These are phyloP conservation scores for Neurospora sp. DNA, from an alignment of 495 filamentous ascomycete species.

Conservation along the genomic window DNA sequence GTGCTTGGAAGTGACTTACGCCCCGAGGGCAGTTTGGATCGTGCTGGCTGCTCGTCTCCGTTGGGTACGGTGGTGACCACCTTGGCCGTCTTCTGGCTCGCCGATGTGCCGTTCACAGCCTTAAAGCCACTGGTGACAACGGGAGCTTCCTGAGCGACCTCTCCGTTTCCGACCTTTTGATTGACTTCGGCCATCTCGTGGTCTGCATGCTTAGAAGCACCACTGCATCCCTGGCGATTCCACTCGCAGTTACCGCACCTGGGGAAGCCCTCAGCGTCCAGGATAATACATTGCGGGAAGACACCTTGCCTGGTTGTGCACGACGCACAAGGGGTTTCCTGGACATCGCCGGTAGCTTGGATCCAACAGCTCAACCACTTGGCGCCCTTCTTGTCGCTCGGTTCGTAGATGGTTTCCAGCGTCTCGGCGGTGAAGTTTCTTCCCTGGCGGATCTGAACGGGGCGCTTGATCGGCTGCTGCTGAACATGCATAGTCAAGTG, in stretches of 20 bases:
- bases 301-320: conserved; percentile 15
- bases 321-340: conserved; percentile 12
- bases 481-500: conserved; percentile 6
- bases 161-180: background rate
- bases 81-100: background rate
- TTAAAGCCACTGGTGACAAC: conserved; percentile 15
- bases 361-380: conserved; percentile 24
- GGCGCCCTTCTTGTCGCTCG: conserved; percentile 15
- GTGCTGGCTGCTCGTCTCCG: background rate
- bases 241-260: conserved; percentile 29
- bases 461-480: conserved; percentile 16
- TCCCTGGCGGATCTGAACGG: conserved; percentile 16
- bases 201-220: background rate
- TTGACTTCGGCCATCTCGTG: background rate
- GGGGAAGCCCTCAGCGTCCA: conserved; percentile 13
- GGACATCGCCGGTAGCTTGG: conserved; percentile 21
- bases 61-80: background rate
- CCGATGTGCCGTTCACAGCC: conserved; percentile 10
- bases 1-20: conserved; percentile 17
- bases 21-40: background rate
- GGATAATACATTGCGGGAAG: conserved; percentile 17
- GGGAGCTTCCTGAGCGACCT: background rate
- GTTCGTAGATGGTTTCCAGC: conserved; percentile 15
- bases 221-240: conserved; percentile 19
- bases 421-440: conserved; percentile 15